Evolutionary conservation across 805 yeast genomes (phyloP), one percentile per base, ranked within the genome.

Genomic region (Suhomyces sp.): DNA sequence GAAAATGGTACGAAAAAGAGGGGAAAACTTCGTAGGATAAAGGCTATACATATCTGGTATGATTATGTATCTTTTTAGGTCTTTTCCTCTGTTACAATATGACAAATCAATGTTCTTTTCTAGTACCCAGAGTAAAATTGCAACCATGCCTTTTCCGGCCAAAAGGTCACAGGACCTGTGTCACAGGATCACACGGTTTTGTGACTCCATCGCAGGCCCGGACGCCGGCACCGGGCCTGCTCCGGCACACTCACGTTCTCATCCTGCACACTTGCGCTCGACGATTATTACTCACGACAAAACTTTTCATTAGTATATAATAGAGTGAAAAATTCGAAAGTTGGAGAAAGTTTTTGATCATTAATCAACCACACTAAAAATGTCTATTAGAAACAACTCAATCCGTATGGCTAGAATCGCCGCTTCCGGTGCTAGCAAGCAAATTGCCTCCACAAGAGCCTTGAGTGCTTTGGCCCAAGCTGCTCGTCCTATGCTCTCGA

Each of bases 391-490:
- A 68, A 60, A 53, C 58, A 52, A 66, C 45, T 56, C 72, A 36
- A 47, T 66, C 38, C 69, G 71, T 53, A 57, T 67, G 63, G 73
- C 72, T 43, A 72, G 75, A 61, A 58, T 63, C 43, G 72, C 73
- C 51, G 44, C 66, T 25, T 47, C 76, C 42, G 63, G 63, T 45
- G 63, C 68, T 36, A 47, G 62, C 42, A 62, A 55, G 55, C 68
- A 57, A 49, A 61, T 72, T 51, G 67, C 78, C 43, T 68, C 79
- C 53, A 75, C 77, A 72, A 83, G 93, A 72, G 72, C 88, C 44
- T 65, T 85, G 50, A 67, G 88, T 50, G 67, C 72, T 40, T 60
- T 74, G 50, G 65, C 74, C 43, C 66, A 76, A 50, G 57, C 72
- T 42, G 45, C 50, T 31, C 66, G 75, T 53, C 72, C 76, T 52